These are phyloP conservation scores for Beauveria asiatica DNA, from an alignment of 2,329 filamentous ascomycete species.

Conservation along the genomic window DNA sequence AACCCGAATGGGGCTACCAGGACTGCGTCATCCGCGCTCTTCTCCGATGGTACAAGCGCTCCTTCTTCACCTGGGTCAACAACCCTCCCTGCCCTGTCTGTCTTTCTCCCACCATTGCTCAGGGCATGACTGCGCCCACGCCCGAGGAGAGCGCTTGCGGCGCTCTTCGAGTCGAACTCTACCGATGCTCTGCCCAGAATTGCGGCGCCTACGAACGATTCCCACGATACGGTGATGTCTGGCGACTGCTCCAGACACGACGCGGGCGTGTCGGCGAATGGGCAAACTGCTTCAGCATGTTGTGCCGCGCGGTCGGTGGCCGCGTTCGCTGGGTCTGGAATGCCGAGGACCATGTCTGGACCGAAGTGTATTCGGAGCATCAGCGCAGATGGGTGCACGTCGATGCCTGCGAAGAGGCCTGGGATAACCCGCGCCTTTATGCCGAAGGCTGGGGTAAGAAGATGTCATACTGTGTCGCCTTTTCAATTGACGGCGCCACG, in stretches of 20 bases:
- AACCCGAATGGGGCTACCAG: constrained; percentile 92
- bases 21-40: constrained; percentile 90
- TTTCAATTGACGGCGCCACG: constrained; percentile 76
- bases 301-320: constrained; percentile 85
- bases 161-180: constrained; percentile 80
- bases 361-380: constrained; percentile 91
- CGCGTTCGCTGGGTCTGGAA: constrained; percentile 98
- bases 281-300: constrained; percentile 98
- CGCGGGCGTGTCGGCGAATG: constrained; percentile 87
- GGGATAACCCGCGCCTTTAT: constrained; percentile 90
- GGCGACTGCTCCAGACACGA: constrained; percentile 79
- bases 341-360: constrained; percentile 95
- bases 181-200: constrained; percentile 68
- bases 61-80: constrained; percentile 95
- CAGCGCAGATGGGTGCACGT: constrained; percentile 94
- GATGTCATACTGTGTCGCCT: constrained; percentile 94
- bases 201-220: constrained; percentile 83
- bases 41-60: constrained; percentile 85
- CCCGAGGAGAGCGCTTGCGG: constrained; percentile 86
- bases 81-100: constrained; percentile 83
- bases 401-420: constrained; percentile 87
- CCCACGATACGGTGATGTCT: constrained; percentile 90
- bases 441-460: constrained; percentile 93
- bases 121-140: constrained; percentile 75
- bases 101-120: constrained; percentile 69